phyloP scores from a whole-genome alignment of 2,329 filamentous ascomycete species.

The Botryosphaeria dothidea region DNA sequence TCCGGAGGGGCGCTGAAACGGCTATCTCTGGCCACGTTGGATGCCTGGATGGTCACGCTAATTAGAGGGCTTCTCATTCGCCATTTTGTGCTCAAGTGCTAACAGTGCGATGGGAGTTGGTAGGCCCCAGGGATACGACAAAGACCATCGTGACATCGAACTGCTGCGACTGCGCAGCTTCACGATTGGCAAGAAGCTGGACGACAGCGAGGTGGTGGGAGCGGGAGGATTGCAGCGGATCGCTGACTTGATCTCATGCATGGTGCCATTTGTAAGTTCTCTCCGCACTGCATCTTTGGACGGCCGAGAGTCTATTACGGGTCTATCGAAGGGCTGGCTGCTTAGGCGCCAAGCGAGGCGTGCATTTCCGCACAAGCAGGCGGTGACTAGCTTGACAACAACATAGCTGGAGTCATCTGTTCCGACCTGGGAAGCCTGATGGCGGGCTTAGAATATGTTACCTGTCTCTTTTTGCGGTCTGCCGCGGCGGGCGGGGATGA shows the following conservation, averaged over 20 bases:
- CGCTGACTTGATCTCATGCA: slow-evolving; percentile 61
- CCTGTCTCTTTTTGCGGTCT: slow-evolving; percentile 18
- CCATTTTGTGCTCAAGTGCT: background rate
- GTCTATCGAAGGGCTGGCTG: slow-evolving; percentile 1
- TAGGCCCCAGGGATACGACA: slow-evolving; percentile 65
- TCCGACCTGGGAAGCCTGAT: slow-evolving; percentile 16
- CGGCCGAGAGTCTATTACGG: slow-evolving; percentile 14
- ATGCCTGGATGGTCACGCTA: slow-evolving; percentile 12
- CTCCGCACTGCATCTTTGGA: slow-evolving; percentile 16
- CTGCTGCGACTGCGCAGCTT: slow-evolving; percentile 80
- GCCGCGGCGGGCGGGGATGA: slow-evolving; percentile 18
- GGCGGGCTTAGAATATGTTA: slow-evolving; percentile 14
- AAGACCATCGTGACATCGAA: slow-evolving; percentile 75
- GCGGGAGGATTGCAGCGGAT: slow-evolving; percentile 66
- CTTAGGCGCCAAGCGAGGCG: slow-evolving; percentile 2
- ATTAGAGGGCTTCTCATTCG: slow-evolving; percentile 10
- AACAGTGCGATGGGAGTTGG: background rate
- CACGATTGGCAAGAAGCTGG: slow-evolving; percentile 67
- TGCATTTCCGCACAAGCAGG: slow-evolving; percentile 11
- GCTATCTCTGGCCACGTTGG: slow-evolving; percentile 8
- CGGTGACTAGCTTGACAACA: slow-evolving; percentile 12
- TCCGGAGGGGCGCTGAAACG: background rate
- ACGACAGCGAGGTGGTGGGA: slow-evolving; percentile 63
- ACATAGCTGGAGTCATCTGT: slow-evolving; percentile 9
- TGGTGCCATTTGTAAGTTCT: slow-evolving; percentile 77